Base-by-base conservation (phyloP, 2,329 filamentous ascomycete species). In the Intubia oerlemansii region DNA sequence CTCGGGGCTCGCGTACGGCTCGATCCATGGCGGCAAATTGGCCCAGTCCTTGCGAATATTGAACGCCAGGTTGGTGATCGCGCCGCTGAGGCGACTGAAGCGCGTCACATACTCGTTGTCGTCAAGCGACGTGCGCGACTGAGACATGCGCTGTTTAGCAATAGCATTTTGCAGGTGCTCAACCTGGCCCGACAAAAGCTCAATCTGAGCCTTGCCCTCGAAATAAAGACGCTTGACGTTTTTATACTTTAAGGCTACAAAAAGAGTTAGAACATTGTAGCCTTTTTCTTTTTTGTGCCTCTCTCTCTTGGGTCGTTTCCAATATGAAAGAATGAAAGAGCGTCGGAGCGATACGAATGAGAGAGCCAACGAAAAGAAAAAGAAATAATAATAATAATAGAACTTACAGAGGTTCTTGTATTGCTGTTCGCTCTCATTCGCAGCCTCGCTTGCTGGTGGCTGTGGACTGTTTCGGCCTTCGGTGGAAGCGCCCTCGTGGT, bases 221-320 rank as follows among this genome's bases (percentile, higher is more conserved):
- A 95, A 95, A 48, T 93, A 98, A 42, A 93, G 78, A 32, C 82
- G 73, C 57, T 98, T 98, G 33, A 98, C 85, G 46, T 93, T 92
- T 49, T 90, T 90, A 49, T 98, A 98, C 55, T 98, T 98, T 39
- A 69, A 70, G 44, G 30, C 38, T 52, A 44, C 38, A 46, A 29
- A 22, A 22, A n/a, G 15, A 19, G 12, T 17, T 19, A 23, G 7
- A 30, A 15, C 25, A 25, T 4, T 3, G 4, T 29, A 36, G n/a
- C n/a, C n/a, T n/a, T n/a, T n/a, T n/a, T n/a, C n/a, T n/a, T n/a
- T n/a, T n/a, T n/a, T n/a, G n/a, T n/a, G n/a, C n/a, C n/a, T n/a
- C n/a, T n/a, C n/a, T n/a, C n/a, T n/a, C n/a, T n/a, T n/a, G n/a
- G n/a, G n/a, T n/a, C n/a, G n/a, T n/a, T n/a, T n/a, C n/a, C n/a